phyloP scores from a whole-genome alignment of 2,329 filamentous ascomycete genomes.

The Cladophialophora psammophila region DNA sequence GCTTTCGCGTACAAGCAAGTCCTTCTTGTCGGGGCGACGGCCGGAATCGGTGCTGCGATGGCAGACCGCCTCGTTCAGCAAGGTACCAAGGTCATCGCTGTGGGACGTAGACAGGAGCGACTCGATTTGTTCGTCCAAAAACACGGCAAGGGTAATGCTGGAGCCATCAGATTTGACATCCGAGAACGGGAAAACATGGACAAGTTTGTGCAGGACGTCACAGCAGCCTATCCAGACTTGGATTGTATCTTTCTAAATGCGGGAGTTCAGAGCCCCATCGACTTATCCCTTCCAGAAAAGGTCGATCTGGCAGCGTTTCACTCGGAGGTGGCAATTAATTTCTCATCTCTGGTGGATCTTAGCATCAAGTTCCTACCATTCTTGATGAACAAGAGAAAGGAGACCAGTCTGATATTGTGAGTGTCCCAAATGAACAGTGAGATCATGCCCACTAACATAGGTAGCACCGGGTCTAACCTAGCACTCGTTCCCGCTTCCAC shows the following conservation, averaged over 20 bases:
- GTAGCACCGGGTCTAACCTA: constrained; percentile 53
- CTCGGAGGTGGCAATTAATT: constrained; percentile 58
- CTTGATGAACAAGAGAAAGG: constrained; percentile 44
- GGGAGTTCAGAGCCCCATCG: constrained; percentile 59
- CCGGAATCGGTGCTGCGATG: constrained; percentile 61
- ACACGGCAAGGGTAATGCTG: constrained; percentile 54
- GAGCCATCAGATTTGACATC: constrained; percentile 57
- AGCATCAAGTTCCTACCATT: constrained; percentile 58
- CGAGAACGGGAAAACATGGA: constrained; percentile 53
- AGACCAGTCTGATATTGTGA: constrained; percentile 47
- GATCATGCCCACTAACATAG: not conserved
- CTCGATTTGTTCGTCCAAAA: constrained; percentile 58
- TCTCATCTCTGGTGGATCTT: constrained; percentile 55
- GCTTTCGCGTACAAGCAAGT: constrained; percentile 63
- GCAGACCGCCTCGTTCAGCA: constrained; percentile 56
- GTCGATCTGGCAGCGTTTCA: constrained; percentile 53
- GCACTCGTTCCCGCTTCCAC: constrained; percentile 57
- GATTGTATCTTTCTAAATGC: constrained; percentile 67
- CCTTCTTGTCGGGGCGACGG: constrained; percentile 63
- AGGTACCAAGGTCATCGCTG: constrained; percentile 62
- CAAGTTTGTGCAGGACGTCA: constrained; percentile 50
- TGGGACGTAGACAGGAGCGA: constrained; percentile 62
- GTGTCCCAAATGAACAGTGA: constrained; percentile 11
- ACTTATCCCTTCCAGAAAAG: constrained; percentile 56
- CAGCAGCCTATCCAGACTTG: constrained; percentile 56